Evolutionary conservation across 2,329 filamentous ascomycete genomes (phyloP).

Genomic region (Arthrobotrys entomopaga): DNA sequence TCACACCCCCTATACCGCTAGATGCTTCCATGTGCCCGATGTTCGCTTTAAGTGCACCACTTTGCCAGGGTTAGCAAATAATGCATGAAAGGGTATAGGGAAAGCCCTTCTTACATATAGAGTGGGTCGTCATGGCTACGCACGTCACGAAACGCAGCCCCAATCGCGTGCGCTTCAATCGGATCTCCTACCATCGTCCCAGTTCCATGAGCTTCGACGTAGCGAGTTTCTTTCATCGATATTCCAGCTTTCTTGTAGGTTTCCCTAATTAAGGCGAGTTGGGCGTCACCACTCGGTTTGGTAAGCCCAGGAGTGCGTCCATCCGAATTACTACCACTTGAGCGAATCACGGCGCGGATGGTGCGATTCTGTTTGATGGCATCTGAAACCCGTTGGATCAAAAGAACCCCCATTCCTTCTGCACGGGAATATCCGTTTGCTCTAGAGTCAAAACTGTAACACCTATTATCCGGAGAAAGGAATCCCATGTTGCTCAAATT

Average conservation of each 20-base stretch:
- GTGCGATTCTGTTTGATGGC: conserved; percentile 70
- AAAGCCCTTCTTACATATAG: conserved; percentile 56
- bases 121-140: conserved; percentile 11
- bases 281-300: conserved; percentile 66
- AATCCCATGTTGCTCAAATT: conserved; percentile 62
- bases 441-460: conserved; percentile 67
- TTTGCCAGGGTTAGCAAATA: background rate
- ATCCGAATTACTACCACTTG: conserved; percentile 69
- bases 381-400: conserved; percentile 70
- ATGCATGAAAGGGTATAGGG: conserved; percentile 61
- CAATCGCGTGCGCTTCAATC: conserved; percentile 25
- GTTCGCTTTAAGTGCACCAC: conserved; percentile 69
- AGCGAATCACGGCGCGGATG: conserved; percentile 68
- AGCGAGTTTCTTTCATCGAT: conserved; percentile 18
- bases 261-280: conserved; percentile 64
- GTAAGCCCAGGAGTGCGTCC: conserved; percentile 70
- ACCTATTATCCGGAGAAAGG: conserved; percentile 64
- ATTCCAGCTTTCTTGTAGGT: conserved; percentile 64
- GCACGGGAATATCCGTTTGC: conserved; percentile 74
- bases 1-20: conserved; percentile 67
- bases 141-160: conserved; percentile 1
- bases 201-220: conserved; percentile 71
- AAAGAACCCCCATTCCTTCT: conserved; percentile 70
- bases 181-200: conserved; percentile 67
- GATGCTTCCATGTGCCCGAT: conserved; percentile 69